A percentile compares a stretch with the other conserved stretches of the same genome.
Evolutionary conservation across 2,329 filamentous ascomycete species (phyloP).

Genomic region (Neonectria ditissima): DNA sequence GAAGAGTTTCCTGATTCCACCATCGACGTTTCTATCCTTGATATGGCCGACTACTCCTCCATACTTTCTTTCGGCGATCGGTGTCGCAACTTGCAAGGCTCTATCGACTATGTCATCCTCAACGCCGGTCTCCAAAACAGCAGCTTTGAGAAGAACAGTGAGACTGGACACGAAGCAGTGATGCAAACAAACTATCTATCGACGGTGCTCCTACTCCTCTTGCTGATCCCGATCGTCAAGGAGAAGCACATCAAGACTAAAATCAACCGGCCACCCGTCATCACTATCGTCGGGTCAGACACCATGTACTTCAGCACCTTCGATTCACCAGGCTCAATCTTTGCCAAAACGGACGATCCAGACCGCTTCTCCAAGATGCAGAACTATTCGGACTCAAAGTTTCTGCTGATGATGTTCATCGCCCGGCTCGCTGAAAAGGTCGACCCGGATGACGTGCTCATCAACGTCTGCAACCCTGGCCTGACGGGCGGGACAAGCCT

Average conservation of each 20-base stretch:
- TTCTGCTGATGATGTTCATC: slow-evolving; percentile 12
- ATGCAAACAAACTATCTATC: slow-evolving; percentile 5
- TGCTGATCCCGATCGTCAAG: neutral
- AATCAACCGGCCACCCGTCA: neutral
- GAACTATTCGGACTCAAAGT: slow-evolving; percentile 4
- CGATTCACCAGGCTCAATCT: neutral
- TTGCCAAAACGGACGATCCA: neutral
- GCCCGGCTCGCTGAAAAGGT: neutral
- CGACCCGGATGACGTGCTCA: slow-evolving; percentile 7
- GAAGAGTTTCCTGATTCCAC: neutral
- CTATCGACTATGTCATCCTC: slow-evolving; percentile 10
- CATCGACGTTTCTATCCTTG: slow-evolving; percentile 16
- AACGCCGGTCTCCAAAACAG: slow-evolving; percentile 7
- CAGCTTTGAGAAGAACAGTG: neutral
- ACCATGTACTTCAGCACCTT: slow-evolving; percentile 17
- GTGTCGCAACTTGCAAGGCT: neutral
- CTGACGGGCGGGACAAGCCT: neutral
- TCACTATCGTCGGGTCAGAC: slow-evolving; percentile 12
- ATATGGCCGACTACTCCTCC: slow-evolving; percentile 25
- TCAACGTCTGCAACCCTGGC: slow-evolving; percentile 17
- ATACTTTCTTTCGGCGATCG: neutral
- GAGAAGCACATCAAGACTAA: neutral
- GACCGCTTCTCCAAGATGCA: neutral
- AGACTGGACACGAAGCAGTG: slow-evolving; percentile 4
- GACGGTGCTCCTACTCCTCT: neutral